A percentile compares a stretch with the other conserved stretches of the same genome.
phyloP scores from a whole-genome alignment of 2,329 filamentous ascomycete genomes.

The Dactylellina cionopaga region DNA sequence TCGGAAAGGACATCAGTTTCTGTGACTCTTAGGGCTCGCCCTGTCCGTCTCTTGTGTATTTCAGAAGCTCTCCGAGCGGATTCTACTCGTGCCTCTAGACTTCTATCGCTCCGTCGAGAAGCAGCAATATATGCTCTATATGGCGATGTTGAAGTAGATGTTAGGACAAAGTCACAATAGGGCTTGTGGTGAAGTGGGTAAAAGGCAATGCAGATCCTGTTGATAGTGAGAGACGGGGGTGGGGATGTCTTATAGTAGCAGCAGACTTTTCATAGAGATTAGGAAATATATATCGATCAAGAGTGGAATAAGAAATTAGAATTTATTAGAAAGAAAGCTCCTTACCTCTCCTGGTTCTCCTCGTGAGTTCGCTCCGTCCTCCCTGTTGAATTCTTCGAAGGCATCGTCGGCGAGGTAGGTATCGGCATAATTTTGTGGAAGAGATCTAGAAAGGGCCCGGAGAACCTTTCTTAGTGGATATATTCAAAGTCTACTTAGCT shows the following conservation, averaged over 20 bases:
- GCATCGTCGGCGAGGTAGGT: slow-evolving; percentile 12
- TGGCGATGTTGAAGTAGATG: slow-evolving; percentile 24
- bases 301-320: slow-evolving; percentile 59
- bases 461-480: slow-evolving; percentile 12
- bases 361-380: slow-evolving; percentile 80
- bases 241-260: too few species aligned
- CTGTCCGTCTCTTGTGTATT: slow-evolving; percentile 87
- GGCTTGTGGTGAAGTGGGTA: neutral
- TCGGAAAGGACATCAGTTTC: slow-evolving; percentile 88
- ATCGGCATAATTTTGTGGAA: slow-evolving; percentile 7
- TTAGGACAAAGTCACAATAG: slow-evolving; percentile 15
- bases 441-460: neutral
- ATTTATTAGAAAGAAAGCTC: slow-evolving; percentile 59
- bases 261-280: too few species aligned
- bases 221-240: too few species aligned
- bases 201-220: too few species aligned
- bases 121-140: slow-evolving; percentile 87
- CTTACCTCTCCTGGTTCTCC: slow-evolving; percentile 76
- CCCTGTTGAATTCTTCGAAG: slow-evolving; percentile 30
- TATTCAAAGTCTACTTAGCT: slow-evolving; percentile 12
- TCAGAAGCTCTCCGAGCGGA: slow-evolving; percentile 89
- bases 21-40: slow-evolving; percentile 80
- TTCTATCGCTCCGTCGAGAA: slow-evolving; percentile 84
- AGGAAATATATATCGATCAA: too few species aligned
- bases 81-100: slow-evolving; percentile 85